Evolutionary conservation across 805 yeast genomes (phyloP).

Genomic region (Saccharomycopsis lassenensis): DNA sequence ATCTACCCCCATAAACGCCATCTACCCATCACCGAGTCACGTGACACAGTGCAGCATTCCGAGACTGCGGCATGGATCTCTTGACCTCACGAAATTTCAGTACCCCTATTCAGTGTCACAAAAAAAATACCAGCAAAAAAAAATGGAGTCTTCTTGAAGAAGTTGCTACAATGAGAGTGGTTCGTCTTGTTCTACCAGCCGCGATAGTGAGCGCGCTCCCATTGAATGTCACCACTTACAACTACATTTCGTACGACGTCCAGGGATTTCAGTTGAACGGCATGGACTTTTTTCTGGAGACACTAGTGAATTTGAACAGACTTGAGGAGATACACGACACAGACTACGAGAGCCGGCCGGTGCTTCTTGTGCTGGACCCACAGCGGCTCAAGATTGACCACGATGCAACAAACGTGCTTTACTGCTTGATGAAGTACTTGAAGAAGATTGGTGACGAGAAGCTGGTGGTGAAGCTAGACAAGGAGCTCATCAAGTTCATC

Average conservation of each 20-base stretch:
- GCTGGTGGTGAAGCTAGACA: conserved; percentile 5
- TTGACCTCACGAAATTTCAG: too few relatives aligned
- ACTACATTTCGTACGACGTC: conserved; percentile 14
- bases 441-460: conserved; percentile 1
- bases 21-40: too few relatives aligned
- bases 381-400: conserved; percentile 8
- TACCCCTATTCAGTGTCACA: too few relatives aligned
- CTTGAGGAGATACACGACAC: neutral
- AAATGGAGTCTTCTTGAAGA: too few relatives aligned
- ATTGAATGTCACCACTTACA: conserved; percentile 16
- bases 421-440: conserved; percentile 13
- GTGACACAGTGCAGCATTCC: too few relatives aligned
- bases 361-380: conserved; percentile 7
- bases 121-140: too few relatives aligned
- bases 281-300: neutral
- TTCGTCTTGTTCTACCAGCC: too few relatives aligned
- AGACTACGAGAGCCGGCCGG: too few relatives aligned
- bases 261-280: conserved; percentile 6
- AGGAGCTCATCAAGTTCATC: conserved; percentile 8
- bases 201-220: conserved; percentile 5
- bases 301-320: neutral
- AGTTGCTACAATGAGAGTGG: too few relatives aligned
- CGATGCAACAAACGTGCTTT: conserved; percentile 14
- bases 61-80: too few relatives aligned
- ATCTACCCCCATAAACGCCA: too few relatives aligned